Evolutionary conservation across 2,329 filamentous ascomycete genomes (phyloP).

Genomic region (Exserohilum turcica): DNA sequence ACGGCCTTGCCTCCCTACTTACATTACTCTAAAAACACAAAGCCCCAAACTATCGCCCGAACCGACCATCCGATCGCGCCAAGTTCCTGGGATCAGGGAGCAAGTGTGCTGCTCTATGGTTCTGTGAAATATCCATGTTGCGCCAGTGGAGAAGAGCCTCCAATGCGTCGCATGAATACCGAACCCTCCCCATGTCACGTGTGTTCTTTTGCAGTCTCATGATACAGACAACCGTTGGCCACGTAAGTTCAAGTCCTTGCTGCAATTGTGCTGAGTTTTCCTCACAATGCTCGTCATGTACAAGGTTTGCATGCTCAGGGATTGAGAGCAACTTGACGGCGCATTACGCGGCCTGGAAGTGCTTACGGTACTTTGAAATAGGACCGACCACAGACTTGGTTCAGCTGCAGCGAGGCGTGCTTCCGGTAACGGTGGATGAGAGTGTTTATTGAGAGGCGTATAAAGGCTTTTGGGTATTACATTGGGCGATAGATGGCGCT

Average conservation of each 20-base stretch:
- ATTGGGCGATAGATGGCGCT: conserved; percentile 1
- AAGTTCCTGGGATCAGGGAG: not conserved
- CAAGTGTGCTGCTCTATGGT: too few species aligned
- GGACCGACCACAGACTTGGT: not conserved
- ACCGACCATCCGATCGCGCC: not conserved
- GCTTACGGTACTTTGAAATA: not conserved
- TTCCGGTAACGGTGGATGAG: not conserved
- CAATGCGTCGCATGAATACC: too few species aligned
- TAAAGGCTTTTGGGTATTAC: conserved; percentile 8
- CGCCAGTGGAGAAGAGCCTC: too few species aligned
- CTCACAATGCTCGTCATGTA: not conserved
- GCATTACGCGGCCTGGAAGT: not conserved
- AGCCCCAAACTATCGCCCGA: too few species aligned
- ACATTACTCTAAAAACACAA: not conserved
- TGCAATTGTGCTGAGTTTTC: not conserved
- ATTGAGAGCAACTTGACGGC: not conserved
- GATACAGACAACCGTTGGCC: not conserved
- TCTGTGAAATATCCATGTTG: too few species aligned
- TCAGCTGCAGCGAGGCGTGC: not conserved
- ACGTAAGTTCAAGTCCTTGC: not conserved
- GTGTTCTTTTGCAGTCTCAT: too few species aligned
- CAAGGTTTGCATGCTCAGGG: not conserved
- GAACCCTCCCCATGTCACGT: too few species aligned
- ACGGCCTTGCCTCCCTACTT: too few species aligned
- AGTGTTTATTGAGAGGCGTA: conserved; percentile 5